Percentiles rank a stretch among this genome's conserved stretches.
These are phyloP conservation scores for Amanita muscaria DNA, from an alignment of 768 basidiomycete genomes.

Conservation along the genomic window DNA sequence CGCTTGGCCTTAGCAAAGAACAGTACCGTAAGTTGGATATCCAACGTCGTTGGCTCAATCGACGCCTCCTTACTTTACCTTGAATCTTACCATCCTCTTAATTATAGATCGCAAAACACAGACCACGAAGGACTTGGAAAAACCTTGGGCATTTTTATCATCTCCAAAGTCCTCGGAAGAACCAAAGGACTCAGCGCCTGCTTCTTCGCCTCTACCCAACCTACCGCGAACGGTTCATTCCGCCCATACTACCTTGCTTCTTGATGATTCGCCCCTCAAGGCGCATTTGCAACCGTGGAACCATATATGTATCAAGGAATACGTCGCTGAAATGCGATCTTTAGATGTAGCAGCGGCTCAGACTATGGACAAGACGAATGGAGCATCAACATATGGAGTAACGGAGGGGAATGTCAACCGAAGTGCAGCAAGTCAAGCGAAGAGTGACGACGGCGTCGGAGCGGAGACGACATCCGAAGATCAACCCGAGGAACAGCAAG, in stretches of 20 bases:
- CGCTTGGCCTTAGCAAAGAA: conserved; percentile 49
- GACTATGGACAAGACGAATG: not conserved
- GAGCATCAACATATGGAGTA: not conserved
- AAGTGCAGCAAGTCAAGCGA: not conserved
- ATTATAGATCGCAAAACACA: conserved; percentile 32
- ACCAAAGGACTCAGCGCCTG: not conserved
- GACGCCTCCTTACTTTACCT: not conserved
- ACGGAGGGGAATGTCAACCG: not conserved
- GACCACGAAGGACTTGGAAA: conserved; percentile 71
- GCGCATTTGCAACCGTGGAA: conserved; percentile 70
- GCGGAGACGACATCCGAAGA: not conserved
- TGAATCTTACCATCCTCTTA: conserved; percentile 1
- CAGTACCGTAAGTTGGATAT: conserved; percentile 54
- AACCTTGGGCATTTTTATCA: conserved; percentile 45
- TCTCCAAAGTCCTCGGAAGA: conserved; percentile 4
- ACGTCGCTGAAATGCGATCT: conserved; percentile 36
- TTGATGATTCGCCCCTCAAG: conserved; percentile 50
- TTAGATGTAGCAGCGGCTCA: conserved; percentile 16
- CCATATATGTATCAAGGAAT: conserved; percentile 71
- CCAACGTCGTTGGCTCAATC: too few species aligned
- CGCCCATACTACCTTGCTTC: conserved; percentile 35
- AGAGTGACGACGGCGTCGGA: not conserved
- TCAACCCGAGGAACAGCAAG: conserved; percentile 7
- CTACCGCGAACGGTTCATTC: conserved; percentile 25
- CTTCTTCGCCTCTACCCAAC: conserved; percentile 8